phyloP scores from a whole-genome alignment of 495 filamentous ascomycete genomes.

The Thermothielavioides terrestris region DNA sequence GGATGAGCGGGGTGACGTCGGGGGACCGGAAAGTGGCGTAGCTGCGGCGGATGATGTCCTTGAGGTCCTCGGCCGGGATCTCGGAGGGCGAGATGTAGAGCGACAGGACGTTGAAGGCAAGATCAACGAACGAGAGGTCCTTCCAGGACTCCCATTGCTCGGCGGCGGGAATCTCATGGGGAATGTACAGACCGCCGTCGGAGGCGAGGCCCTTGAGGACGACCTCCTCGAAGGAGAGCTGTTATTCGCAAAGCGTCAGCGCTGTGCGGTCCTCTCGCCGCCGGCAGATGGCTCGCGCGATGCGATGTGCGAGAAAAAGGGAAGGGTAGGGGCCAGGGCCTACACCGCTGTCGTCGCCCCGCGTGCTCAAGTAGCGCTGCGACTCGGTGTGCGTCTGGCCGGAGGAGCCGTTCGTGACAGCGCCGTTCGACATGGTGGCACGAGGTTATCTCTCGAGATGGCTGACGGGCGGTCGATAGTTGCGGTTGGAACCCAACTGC shows the following conservation, averaged over 20 bases:
- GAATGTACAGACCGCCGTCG: constrained; percentile 86
- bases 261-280: not conserved
- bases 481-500: not conserved
- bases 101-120: constrained; percentile 65
- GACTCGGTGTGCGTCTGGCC: constrained; percentile 49
- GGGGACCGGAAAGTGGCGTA: constrained; percentile 79
- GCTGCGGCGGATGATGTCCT: constrained; percentile 64
- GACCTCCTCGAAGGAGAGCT: constrained; percentile 87
- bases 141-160: constrained; percentile 63
- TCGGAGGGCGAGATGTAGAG: constrained; percentile 77
- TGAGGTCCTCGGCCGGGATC: constrained; percentile 72
- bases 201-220: constrained; percentile 85
- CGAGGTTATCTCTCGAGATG: not conserved
- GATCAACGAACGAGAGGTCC: constrained; percentile 66
- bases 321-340: constrained; percentile 17
- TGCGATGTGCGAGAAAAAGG: not conserved
- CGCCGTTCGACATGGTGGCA: constrained; percentile 22
- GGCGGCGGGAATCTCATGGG: constrained; percentile 65
- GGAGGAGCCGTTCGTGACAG: constrained; percentile 11
- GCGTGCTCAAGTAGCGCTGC: constrained; percentile 72
- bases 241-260: constrained; percentile 1
- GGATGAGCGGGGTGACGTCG: constrained; percentile 63
- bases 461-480: not conserved
- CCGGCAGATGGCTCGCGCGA: not conserved
- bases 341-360: constrained; percentile 74